Percentiles rank a stretch among this genome's conserved stretches.
These are phyloP conservation scores for Viola pubescens DNA, from an alignment of 441 rosid species.

Conservation along the genomic window DNA sequence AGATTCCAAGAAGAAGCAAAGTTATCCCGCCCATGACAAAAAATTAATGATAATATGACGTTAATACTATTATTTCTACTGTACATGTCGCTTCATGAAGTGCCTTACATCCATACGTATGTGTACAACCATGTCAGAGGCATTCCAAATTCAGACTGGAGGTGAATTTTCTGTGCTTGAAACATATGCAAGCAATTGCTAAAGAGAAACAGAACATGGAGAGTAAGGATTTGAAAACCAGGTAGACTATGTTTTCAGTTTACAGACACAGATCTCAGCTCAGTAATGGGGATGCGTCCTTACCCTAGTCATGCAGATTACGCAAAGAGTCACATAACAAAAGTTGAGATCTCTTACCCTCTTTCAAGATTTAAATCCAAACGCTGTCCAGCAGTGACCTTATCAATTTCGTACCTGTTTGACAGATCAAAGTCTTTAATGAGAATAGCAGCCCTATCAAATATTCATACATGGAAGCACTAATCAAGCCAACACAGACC, in stretches of 20 bases:
- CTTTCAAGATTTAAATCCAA: constrained; percentile 93
- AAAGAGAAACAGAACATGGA: too few species aligned
- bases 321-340: neutral
- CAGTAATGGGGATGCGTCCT: too few species aligned
- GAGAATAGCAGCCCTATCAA: constrained; percentile 4
- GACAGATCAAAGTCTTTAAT: constrained; percentile 11
- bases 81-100: too few species aligned
- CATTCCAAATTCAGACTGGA: too few species aligned
- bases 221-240: too few species aligned
- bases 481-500: constrained; percentile 29
- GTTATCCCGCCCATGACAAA: neutral
- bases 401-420: constrained; percentile 81
- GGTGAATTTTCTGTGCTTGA: neutral
- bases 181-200: too few species aligned
- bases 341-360: constrained; percentile 39
- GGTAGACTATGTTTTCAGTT: too few species aligned
- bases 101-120: too few species aligned
- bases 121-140: too few species aligned
- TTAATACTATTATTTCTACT: too few species aligned
- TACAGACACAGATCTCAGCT: too few species aligned
- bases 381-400: constrained; percentile 87
- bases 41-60: too few species aligned
- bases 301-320: neutral
- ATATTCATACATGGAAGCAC: neutral
- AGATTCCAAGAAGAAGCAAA: neutral